Conservation (phyloP, 306 rosid species). For the Myrica gale region DNA sequence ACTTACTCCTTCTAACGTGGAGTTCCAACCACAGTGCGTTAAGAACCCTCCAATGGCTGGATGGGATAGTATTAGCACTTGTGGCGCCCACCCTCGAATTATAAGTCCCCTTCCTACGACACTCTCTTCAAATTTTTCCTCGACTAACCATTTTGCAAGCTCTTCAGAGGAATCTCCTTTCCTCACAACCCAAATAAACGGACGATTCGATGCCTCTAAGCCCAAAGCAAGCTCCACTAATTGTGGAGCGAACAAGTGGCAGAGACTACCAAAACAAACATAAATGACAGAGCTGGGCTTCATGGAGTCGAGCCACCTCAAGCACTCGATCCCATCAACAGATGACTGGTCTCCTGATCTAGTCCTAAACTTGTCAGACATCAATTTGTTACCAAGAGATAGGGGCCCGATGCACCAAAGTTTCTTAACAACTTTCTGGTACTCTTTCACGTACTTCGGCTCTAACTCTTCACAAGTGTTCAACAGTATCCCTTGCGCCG, state of each 20-base stretch:
- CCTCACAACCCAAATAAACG: conserved; percentile 54
- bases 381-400: conserved; percentile 35
- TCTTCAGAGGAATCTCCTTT: conserved; percentile 36
- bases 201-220: conserved; percentile 43
- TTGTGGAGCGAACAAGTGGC: conserved; percentile 36
- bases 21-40: conserved; percentile 74
- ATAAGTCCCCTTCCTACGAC: conserved; percentile 34
- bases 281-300: conserved; percentile 39
- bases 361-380: conserved; percentile 30
- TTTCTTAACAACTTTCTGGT: conserved; percentile 29
- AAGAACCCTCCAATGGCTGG: conserved; percentile 55
- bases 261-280: conserved; percentile 53
- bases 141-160: conserved; percentile 42
- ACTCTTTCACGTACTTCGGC: conserved; percentile 32
- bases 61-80: conserved; percentile 51
- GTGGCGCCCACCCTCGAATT: conserved; percentile 68
- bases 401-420: conserved; percentile 51
- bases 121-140: conserved; percentile 44
- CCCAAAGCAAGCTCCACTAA: conserved; percentile 52
- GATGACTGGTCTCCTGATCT: conserved; percentile 37
- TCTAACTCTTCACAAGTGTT: conserved; percentile 68
- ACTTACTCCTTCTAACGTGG: conserved; percentile 51
- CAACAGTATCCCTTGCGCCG: conserved; percentile 42
- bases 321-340: conserved; percentile 30
- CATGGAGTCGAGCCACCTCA: conserved; percentile 51